Evolutionary conservation across 495 filamentous ascomycete genomes (phyloP).

Genomic region (Neohortaea acidophila): DNA sequence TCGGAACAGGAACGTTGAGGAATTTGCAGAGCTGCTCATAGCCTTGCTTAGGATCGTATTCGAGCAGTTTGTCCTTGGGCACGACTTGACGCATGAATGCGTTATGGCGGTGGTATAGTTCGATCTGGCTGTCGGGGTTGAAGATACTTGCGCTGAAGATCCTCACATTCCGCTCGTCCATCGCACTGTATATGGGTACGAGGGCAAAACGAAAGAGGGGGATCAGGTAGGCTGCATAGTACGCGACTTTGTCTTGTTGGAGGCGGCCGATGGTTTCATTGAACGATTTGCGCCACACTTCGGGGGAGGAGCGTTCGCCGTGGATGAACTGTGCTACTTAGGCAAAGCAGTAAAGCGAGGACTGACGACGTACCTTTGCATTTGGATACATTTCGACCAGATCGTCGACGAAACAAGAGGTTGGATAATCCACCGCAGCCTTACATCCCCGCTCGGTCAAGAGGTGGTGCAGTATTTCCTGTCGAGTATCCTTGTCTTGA

Average conservation of each 20-base stretch:
- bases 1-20: constrained; percentile 5
- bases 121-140: neutral
- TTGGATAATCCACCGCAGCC: constrained; percentile 2
- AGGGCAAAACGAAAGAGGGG: neutral
- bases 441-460: neutral
- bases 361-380: constrained; percentile 4
- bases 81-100: neutral
- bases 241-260: neutral
- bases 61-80: constrained; percentile 4
- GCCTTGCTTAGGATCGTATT: constrained; percentile 1
- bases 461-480: neutral
- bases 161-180: neutral
- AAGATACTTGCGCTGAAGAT: neutral
- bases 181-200: neutral
- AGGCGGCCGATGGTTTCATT: neutral
- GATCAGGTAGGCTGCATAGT: neutral
- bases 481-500: neutral
- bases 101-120: constrained; percentile 5
- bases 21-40: constrained; percentile 14
- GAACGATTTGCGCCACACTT: neutral
- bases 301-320: neutral
- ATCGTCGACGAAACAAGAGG: constrained; percentile 3
- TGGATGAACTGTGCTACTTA: constrained; percentile 1
- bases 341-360: neutral
- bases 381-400: constrained; percentile 5